Conservation (phyloP, 2,329 filamentous ascomycete species). For the Hypoxylon sp. region DNA sequence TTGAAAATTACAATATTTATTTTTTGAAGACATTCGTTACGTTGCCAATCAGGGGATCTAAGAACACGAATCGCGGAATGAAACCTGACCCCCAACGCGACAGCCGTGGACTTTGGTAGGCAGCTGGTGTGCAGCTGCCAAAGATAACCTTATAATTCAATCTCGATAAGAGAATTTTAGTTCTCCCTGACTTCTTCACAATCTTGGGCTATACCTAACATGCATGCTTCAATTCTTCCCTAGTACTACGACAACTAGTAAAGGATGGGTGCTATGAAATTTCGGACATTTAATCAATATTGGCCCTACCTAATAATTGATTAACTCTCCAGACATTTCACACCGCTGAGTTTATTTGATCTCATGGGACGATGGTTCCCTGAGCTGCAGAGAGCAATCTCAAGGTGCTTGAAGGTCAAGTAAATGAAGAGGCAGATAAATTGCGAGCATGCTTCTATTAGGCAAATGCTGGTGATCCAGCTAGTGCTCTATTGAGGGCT, state of each 20-base stretch:
- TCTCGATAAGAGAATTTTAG: conserved; percentile 28
- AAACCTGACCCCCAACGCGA: conserved; percentile 24
- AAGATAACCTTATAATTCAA: conserved; percentile 14
- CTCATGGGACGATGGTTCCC: neutral
- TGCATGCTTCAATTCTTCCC: neutral
- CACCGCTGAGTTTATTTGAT: neutral
- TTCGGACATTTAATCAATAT: neutral
- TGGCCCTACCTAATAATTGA: neutral
- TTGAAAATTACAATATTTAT: conserved; percentile 4
- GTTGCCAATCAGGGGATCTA: conserved; percentile 26
- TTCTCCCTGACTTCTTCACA: neutral
- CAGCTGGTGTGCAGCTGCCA: conserved; percentile 34
- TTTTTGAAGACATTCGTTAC: conserved; percentile 27
- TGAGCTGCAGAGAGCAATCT: neutral
- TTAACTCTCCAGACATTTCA: neutral
- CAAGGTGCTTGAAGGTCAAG: neutral
- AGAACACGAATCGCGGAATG: conserved; percentile 43
- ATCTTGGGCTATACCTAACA: neutral
- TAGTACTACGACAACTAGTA: neutral
- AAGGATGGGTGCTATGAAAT: neutral
- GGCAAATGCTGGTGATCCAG: neutral
- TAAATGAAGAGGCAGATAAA: neutral
- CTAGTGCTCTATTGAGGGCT: neutral
- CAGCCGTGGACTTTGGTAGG: neutral
- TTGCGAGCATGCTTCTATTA: conserved; percentile 1